Percentiles rank a stretch among this genome's conserved stretches.
These are phyloP conservation scores for Penicillium canariense DNA, from an alignment of 495 filamentous ascomycete species.

Conservation along the genomic window DNA sequence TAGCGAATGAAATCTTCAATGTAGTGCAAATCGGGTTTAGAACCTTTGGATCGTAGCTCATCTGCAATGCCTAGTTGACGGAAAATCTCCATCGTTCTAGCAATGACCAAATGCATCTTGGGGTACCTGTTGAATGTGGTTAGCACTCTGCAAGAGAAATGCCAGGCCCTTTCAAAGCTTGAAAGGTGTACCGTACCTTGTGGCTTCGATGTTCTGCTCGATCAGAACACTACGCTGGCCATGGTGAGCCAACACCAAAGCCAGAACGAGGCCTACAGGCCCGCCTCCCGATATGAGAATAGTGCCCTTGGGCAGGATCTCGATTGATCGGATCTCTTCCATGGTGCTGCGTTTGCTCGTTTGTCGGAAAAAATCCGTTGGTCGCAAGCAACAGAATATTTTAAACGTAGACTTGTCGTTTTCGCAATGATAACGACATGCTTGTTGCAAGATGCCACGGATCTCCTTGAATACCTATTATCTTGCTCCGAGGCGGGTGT, in stretches of 20 bases:
- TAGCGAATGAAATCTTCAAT: background rate
- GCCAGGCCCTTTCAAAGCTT: no score
- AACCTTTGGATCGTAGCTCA: background rate
- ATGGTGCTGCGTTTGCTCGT: no score
- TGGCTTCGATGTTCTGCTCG: background rate
- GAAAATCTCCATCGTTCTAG: constrained; percentile 1
- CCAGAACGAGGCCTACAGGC: background rate
- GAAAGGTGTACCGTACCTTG: background rate
- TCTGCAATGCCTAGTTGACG: background rate
- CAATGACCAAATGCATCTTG: background rate
- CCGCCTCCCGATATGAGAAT: background rate
- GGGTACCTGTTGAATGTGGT: background rate
- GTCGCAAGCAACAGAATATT: no score
- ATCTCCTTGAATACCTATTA: no score
- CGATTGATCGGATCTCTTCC: no score
- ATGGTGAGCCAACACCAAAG: background rate
- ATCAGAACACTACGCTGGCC: background rate
- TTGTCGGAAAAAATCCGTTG: no score
- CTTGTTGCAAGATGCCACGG: no score
- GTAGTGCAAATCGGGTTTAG: background rate
- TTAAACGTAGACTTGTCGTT: no score
- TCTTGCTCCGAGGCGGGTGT: no score
- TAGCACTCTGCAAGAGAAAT: background rate
- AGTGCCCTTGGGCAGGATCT: no score
- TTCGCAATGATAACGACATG: no score